Evolutionary conservation across 2,329 filamentous ascomycete species (phyloP).

Genomic region (Penicillium sp.): DNA sequence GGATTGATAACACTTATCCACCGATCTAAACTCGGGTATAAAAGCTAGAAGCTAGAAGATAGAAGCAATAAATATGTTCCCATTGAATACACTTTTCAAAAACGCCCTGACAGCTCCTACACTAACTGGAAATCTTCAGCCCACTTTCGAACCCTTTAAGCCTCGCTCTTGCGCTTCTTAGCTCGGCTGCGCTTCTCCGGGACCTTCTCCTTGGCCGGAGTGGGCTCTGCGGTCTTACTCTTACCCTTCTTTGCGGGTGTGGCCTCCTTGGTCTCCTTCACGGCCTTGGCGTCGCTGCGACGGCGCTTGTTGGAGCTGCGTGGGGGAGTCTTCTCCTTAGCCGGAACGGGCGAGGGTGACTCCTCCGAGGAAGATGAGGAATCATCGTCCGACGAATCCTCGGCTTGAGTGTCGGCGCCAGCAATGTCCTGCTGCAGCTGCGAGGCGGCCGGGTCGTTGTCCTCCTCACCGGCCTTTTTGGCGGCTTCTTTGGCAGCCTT

Average conservation of each 20-base stretch:
- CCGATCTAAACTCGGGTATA: not conserved
- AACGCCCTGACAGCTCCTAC: not conserved
- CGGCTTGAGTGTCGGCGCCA: conserved; percentile 27
- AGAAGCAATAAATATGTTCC: not conserved
- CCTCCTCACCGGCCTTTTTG: conserved; percentile 34
- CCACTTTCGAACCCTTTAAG: conserved; percentile 11
- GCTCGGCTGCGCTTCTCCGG: conserved; percentile 37
- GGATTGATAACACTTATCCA: not conserved
- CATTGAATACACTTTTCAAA: not conserved
- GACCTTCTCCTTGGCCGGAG: conserved; percentile 32
- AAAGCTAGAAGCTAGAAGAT: too few relatives aligned
- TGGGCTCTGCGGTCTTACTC: conserved; percentile 12
- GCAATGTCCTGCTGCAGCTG: conserved; percentile 45
- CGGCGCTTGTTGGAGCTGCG: conserved; percentile 44
- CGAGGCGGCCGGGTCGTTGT: conserved; percentile 42
- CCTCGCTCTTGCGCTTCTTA: conserved; percentile 52
- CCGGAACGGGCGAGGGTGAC: conserved; percentile 34
- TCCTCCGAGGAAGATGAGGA: conserved; percentile 24
- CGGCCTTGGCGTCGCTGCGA: conserved; percentile 39
- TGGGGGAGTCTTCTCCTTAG: conserved; percentile 45
- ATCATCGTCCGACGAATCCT: conserved; percentile 21
- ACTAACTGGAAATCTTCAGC: not conserved
- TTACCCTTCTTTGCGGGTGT: conserved; percentile 18
- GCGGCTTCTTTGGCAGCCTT: conserved; percentile 25
- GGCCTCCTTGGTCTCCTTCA: conserved; percentile 33